These are phyloP conservation scores for Pythium aquatile DNA, from an alignment of 352 stramenopile genomes.

Conservation along the genomic window DNA sequence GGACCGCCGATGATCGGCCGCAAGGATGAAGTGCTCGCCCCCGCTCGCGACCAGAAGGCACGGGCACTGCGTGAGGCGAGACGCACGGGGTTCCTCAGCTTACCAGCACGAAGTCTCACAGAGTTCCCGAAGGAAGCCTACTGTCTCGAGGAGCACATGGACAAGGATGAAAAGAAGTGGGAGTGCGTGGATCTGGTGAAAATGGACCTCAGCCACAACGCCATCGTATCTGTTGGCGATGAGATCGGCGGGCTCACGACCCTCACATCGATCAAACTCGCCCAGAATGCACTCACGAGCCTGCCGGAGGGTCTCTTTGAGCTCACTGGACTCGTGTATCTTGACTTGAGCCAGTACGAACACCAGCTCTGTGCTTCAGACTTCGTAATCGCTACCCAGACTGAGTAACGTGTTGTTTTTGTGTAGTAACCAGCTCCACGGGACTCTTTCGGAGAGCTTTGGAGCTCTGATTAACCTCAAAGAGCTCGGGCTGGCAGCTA, in stretches of 20 bases:
- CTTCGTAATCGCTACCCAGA: background rate
- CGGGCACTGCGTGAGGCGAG: constrained; percentile 65
- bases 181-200: constrained; percentile 82
- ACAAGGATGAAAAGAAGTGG: constrained; percentile 86
- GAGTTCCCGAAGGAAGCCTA: constrained; percentile 71
- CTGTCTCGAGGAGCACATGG: constrained; percentile 74
- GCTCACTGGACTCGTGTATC: constrained; percentile 53
- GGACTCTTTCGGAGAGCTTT: constrained; percentile 52
- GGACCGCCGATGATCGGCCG: constrained; percentile 24
- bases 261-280: constrained; percentile 64
- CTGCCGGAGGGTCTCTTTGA: constrained; percentile 70
- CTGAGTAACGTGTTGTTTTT: constrained; percentile 1
- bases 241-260: constrained; percentile 53
- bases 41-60: constrained; percentile 49
- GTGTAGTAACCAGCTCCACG: constrained; percentile 59
- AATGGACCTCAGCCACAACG: constrained; percentile 81
- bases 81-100: constrained; percentile 54
- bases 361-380: background rate
- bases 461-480: constrained; percentile 52
- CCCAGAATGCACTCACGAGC: constrained; percentile 56
- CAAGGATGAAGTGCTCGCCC: constrained; percentile 56
- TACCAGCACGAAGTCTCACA: constrained; percentile 53
- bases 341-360: constrained; percentile 72
- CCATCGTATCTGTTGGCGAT: constrained; percentile 49
- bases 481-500: constrained; percentile 57